These are phyloP conservation scores for Schrenkiella parvula DNA, from an alignment of 345 rosid genomes.

Conservation along the genomic window DNA sequence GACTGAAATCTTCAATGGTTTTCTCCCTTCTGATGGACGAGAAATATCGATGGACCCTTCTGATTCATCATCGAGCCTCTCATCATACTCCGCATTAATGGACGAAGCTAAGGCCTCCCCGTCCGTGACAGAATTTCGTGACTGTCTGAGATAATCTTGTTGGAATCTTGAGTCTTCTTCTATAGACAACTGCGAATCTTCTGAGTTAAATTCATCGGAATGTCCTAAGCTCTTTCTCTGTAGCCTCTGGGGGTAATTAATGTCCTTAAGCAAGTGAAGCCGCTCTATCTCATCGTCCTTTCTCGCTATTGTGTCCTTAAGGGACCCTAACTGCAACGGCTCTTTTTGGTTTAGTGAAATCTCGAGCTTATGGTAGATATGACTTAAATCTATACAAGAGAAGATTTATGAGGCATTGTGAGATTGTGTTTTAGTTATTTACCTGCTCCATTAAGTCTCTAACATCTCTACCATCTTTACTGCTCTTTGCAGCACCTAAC, in stretches of 20 bases:
- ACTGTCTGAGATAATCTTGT: slow-evolving; percentile 20
- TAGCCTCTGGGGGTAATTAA: slow-evolving; percentile 36
- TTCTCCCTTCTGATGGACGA: slow-evolving; percentile 26
- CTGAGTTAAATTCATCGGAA: slow-evolving; percentile 21
- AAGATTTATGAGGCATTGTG: background rate
- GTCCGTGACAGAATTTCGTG: background rate
- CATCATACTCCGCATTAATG: slow-evolving; percentile 16
- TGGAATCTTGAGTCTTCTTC: slow-evolving; percentile 21
- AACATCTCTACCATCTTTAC: slow-evolving; percentile 77
- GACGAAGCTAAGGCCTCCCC: background rate
- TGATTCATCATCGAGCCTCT: slow-evolving; percentile 12
- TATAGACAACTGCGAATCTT: slow-evolving; percentile 14
- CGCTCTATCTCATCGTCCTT: slow-evolving; percentile 87
- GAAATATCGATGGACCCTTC: slow-evolving; percentile 11
- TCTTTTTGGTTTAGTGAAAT: background rate
- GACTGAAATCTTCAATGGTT: slow-evolving; percentile 18
- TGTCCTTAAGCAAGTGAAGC: slow-evolving; percentile 64
- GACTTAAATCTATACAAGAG: background rate
- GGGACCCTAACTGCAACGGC: slow-evolving; percentile 61
- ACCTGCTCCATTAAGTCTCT: slow-evolving; percentile 84
- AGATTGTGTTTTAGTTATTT: background rate
- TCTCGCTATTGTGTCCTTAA: slow-evolving; percentile 69
- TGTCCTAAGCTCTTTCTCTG: slow-evolving; percentile 23
- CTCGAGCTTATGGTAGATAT: background rate
- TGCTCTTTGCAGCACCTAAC: slow-evolving; percentile 74